Evolutionary conservation across 2,329 filamentous ascomycete species (phyloP).

Genomic region (Dactylonectria macrodidyma): DNA sequence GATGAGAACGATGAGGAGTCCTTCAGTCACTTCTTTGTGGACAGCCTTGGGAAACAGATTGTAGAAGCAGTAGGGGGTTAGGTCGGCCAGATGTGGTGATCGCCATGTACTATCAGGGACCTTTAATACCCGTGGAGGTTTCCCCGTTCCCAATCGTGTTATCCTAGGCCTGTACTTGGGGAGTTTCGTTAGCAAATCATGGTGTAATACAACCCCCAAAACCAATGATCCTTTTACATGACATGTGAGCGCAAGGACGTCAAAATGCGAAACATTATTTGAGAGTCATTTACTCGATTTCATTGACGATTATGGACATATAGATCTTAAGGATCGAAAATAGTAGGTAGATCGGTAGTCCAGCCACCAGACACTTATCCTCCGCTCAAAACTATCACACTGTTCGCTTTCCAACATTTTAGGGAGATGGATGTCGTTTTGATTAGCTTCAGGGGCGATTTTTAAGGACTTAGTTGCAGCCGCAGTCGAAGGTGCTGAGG

Average conservation of each 20-base stretch:
- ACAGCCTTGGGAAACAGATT: conserved; percentile 55
- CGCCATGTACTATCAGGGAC: background rate
- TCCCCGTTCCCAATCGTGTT: background rate
- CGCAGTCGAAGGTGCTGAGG: conserved; percentile 52
- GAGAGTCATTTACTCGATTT: conserved; percentile 14
- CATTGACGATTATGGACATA: conserved; percentile 21
- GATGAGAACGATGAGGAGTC: conserved; percentile 60
- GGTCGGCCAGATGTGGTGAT: conserved; percentile 10
- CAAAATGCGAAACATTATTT: background rate
- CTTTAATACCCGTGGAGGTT: background rate
- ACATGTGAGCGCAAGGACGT: background rate
- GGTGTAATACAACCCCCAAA: background rate
- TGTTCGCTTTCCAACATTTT: background rate
- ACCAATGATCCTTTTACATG: background rate
- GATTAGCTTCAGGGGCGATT: background rate
- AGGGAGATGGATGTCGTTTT: background rate
- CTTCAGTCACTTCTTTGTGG: conserved; percentile 61
- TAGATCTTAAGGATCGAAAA: conserved; percentile 9
- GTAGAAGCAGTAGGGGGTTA: conserved; percentile 49
- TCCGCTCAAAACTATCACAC: conserved; percentile 5
- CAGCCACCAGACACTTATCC: conserved; percentile 12
- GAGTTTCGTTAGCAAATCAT: background rate
- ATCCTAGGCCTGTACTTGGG: background rate
- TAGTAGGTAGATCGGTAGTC: background rate
- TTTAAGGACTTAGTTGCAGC: conserved; percentile 47